These are phyloP conservation scores for Solanum ossicruentum DNA, from an alignment of 257 asterid species.

Conservation along the genomic window DNA sequence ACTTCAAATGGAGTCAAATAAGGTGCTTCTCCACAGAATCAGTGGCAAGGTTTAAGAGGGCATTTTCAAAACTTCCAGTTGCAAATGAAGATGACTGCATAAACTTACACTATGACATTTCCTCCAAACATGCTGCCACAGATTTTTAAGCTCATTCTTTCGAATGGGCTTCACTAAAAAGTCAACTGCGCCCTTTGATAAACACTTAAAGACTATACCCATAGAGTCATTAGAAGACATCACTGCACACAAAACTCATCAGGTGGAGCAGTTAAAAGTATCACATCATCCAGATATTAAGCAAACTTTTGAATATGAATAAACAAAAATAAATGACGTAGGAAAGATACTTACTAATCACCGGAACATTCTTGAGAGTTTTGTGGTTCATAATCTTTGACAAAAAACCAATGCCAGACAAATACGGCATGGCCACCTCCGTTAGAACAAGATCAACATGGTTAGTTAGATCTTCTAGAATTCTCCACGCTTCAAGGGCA, in stretches of 20 bases:
- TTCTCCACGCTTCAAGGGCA: constrained; percentile 38
- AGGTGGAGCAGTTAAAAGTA: constrained; percentile 13
- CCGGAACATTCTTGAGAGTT: constrained; percentile 34
- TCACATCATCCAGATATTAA: not conserved
- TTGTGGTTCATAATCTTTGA: constrained; percentile 35
- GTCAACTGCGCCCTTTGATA: constrained; percentile 20
- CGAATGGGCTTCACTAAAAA: constrained; percentile 22
- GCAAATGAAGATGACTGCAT: not conserved
- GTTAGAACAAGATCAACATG: constrained; percentile 31
- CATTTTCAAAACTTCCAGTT: not conserved
- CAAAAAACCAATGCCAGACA: constrained; percentile 31
- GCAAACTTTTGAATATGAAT: not conserved
- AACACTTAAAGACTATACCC: constrained; percentile 13
- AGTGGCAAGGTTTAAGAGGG: not conserved
- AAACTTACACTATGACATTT: constrained; percentile 21
- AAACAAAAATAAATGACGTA: not conserved
- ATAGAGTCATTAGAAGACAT: constrained; percentile 23
- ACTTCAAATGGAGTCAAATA: not conserved
- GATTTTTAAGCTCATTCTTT: constrained; percentile 18
- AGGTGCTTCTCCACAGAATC: not conserved
- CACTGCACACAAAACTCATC: constrained; percentile 20
- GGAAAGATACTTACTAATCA: constrained; percentile 26
- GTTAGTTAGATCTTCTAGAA: constrained; percentile 24
- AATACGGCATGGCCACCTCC: constrained; percentile 32
- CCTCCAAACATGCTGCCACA: constrained; percentile 37